A percentile compares a stretch with the other conserved stretches of the same genome.
Conservation (phyloP, 1,284 basidiomycete species). For the Moesziomyces sp. region DNA sequence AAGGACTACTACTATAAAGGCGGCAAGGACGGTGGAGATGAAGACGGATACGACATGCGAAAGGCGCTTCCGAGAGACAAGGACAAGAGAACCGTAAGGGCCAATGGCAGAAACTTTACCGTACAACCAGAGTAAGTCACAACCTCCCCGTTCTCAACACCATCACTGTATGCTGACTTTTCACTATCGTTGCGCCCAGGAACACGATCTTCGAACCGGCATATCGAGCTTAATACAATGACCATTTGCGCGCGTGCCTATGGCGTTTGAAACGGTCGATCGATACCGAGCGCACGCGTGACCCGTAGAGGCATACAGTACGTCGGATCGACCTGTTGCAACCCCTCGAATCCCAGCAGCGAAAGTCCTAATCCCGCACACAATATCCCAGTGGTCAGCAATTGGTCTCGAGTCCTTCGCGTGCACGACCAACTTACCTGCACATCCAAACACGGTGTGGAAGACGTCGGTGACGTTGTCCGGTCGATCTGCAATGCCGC, state of each 20-base stretch:
- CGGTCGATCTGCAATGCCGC: conserved; percentile 93
- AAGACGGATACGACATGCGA: conserved; percentile 93
- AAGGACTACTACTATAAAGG: conserved; percentile 85
- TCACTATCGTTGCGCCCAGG: conserved; percentile 1
- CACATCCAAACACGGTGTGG: conserved; percentile 92
- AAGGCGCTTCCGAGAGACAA: conserved; percentile 58
- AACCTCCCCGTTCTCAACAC: neutral
- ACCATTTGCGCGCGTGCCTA: neutral
- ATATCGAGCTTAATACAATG: conserved; percentile 6
- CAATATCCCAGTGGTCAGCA: neutral
- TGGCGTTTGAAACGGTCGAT: conserved; percentile 46
- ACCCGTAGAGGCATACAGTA: conserved; percentile 91
- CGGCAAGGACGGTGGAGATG: conserved; percentile 75
- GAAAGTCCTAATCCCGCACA: conserved; percentile 76
- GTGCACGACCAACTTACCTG: conserved; percentile 73
- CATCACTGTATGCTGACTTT: neutral
- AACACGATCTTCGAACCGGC: conserved; percentile 39
- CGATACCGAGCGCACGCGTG: conserved; percentile 70
- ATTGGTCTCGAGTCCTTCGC: no score
- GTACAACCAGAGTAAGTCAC: conserved; percentile 60
- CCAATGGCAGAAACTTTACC: conserved; percentile 47
- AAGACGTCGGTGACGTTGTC: conserved; percentile 96
- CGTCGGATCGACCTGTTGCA: conserved; percentile 88
- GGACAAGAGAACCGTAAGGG: conserved; percentile 48
- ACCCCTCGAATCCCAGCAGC: conserved; percentile 84